Evolutionary conservation across 106 monocot species (phyloP), one percentile per base, ranked within the genome.

Genomic region (Dactylorhiza incarnata): DNA sequence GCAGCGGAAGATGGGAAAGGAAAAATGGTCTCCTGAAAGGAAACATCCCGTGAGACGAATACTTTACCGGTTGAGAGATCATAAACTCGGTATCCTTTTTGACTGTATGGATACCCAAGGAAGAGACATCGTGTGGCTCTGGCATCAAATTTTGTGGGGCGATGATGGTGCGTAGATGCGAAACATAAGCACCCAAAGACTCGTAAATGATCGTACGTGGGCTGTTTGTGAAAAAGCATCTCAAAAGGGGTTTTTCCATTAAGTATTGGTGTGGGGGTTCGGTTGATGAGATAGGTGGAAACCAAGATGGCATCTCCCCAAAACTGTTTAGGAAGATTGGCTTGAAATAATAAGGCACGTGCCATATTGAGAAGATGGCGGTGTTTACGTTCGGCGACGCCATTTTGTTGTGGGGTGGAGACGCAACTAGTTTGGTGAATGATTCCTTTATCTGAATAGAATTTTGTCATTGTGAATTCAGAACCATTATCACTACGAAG

Each of bases 121-220:
- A 65, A 65, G 24, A 65, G 13, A 65, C 63, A 65, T 29, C 29
- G 29, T 29, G 63, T n/a, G 7, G 63, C 63, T 15, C n/a, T 16
- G 7, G 5, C 20, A 65, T 65, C 63, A 65, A 65, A 65, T 23
- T 65, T 65, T 10, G 1, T n/a, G 20, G 63, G 63, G 7, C 1
- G 17, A 7, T 10, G 9, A 15, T 16, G n/a, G 24, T 65, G 63
- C 2, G 63, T 65, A 0, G 63, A 65, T 7, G 20, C 3, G 20
- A 65, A 65, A 65, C 63, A 65, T 22, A 65, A 65, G 20, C 63
- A n/a, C n/a, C n/a, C n/a, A n/a, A n/a, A n/a, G n/a, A n/a, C n/a
- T n/a, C n/a, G n/a, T n/a, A n/a, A n/a, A n/a, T n/a, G n/a, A n/a
- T n/a, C n/a, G 6, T 65, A 65, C 1, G 17, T 65, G 17, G 5